Evolutionary conservation across 2,329 filamentous ascomycete species (phyloP).

Genomic region (Cadophora sp.): DNA sequence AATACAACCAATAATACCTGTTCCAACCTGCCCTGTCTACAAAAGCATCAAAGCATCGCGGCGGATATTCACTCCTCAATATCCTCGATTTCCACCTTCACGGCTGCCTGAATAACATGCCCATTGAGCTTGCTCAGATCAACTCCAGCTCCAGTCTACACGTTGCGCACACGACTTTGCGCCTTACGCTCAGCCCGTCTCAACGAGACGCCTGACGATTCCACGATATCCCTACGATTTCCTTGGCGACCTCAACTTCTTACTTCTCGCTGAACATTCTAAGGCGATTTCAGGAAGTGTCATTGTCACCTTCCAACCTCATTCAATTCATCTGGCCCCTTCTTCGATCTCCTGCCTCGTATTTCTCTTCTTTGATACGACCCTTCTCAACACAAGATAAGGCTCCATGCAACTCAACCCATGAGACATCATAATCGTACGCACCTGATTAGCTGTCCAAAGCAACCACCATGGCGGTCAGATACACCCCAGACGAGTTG

Average conservation of each 20-base stretch:
- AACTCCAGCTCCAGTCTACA: not conserved
- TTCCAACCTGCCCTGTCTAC: not conserved
- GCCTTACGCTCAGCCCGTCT: constrained; percentile 34
- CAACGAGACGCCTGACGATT: constrained; percentile 23
- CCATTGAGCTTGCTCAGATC: constrained; percentile 11
- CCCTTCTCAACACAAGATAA: not conserved
- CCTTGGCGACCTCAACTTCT: constrained; percentile 2
- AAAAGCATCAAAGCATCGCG: not conserved
- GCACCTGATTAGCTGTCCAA: constrained; percentile 10
- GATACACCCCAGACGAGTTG: constrained; percentile 79
- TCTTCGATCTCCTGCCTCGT: not conserved
- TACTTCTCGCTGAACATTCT: not conserved
- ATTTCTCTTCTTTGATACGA: not conserved
- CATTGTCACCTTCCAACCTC: not conserved
- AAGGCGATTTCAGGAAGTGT: not conserved
- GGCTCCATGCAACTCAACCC: not conserved
- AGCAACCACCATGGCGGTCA: constrained; percentile 41
- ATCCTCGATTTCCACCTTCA: not conserved
- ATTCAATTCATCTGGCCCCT: constrained; percentile 4
- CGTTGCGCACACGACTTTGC: constrained; percentile 29
- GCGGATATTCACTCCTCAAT: not conserved
- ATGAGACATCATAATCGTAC: constrained; percentile 13
- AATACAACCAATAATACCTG: not conserved
- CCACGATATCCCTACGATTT: not conserved
- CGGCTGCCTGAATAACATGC: not conserved